Percentiles rank a stretch among this genome's conserved stretches.
These are phyloP conservation scores for Cavenderia fasciculata DNA, from an alignment of 78 protist species.

Conservation along the genomic window DNA sequence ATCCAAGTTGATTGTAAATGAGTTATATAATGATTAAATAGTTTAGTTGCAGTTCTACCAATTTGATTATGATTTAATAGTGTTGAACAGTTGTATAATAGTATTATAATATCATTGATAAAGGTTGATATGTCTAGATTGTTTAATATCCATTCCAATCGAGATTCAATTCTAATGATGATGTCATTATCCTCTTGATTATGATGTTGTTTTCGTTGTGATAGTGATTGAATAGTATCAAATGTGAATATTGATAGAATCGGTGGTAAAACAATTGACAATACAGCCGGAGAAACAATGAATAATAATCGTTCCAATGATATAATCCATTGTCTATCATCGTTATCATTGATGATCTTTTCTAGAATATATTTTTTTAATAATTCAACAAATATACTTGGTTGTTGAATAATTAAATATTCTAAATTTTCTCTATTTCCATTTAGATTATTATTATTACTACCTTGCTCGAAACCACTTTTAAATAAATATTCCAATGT, in stretches of 20 bases:
- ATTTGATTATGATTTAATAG: background rate
- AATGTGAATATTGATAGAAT: background rate
- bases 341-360: too few relatives aligned
- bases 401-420: background rate
- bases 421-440: background rate
- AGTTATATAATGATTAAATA: too few relatives aligned
- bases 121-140: background rate
- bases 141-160: background rate
- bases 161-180: background rate
- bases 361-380: background rate
- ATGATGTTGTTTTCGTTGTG: background rate
- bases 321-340: background rate
- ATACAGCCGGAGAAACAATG: background rate
- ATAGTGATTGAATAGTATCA: background rate
- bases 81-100: background rate
- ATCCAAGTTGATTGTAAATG: too few relatives aligned
- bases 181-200: background rate
- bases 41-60: too few relatives aligned
- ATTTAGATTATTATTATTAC: background rate
- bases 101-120: background rate
- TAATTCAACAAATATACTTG: slow-evolving; percentile 16
- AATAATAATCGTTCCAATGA: background rate
- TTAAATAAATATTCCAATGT: background rate
- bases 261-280: background rate
- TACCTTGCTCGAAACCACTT: background rate